Evolutionary conservation across 148 eudicot species (phyloP).

Genomic region (Dianthus caryophyllus): DNA sequence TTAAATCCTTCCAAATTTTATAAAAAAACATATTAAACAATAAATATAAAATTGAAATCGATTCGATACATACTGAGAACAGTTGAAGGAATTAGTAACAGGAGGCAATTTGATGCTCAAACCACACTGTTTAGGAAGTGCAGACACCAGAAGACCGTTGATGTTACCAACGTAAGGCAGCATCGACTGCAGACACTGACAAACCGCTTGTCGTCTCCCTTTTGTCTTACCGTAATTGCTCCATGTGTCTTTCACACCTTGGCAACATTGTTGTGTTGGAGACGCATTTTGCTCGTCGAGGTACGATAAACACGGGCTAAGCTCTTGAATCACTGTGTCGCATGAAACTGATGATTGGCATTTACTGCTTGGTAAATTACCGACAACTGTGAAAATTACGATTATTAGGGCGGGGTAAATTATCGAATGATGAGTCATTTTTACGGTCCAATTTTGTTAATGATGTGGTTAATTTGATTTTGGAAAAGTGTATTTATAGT

Average conservation of each 20-base stretch:
- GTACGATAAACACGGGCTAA: conserved; percentile 24
- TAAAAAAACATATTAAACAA: too few species aligned
- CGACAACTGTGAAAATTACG: not conserved
- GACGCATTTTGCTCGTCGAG: conserved; percentile 8
- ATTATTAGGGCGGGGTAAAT: conserved; percentile 5
- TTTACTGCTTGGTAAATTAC: not conserved
- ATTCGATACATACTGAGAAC: conserved; percentile 19
- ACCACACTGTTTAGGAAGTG: conserved; percentile 21
- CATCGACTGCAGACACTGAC: conserved; percentile 19
- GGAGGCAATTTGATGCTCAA: conserved; percentile 21
- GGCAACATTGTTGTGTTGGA: conserved; percentile 21
- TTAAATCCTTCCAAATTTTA: too few species aligned
- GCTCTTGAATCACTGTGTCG: conserved; percentile 9
- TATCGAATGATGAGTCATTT: conserved; percentile 7
- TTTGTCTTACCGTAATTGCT: conserved; percentile 6
- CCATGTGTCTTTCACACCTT: conserved; percentile 13
- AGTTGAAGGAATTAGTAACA: conserved; percentile 13
- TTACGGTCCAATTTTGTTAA: not conserved
- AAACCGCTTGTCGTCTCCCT: conserved; percentile 15
- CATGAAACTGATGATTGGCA: conserved; percentile 11
- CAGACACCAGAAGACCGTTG: conserved; percentile 9
- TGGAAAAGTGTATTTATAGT: conserved; percentile 7
- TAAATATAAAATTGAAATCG: too few species aligned
- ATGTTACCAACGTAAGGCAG: conserved; percentile 14
- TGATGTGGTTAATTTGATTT: not conserved